Evolutionary conservation across 495 filamentous ascomycete species (phyloP).

Genomic region (Cercophora samala): DNA sequence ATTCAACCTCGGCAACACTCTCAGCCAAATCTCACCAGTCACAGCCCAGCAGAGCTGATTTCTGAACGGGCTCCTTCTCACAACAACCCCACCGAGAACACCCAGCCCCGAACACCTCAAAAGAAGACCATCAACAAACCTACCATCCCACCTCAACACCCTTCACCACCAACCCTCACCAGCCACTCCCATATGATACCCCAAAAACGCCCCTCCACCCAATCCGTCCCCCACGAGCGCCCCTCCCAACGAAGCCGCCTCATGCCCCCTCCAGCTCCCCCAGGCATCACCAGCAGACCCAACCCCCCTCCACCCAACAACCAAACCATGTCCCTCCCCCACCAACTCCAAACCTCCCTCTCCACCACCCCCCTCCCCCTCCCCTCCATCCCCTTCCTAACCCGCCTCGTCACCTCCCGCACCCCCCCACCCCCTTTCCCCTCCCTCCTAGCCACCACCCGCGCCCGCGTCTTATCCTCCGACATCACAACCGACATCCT

Average conservation of each 20-base stretch:
- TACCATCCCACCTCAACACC: neutral
- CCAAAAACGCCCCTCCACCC: neutral
- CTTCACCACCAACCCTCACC: neutral
- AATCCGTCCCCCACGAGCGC: neutral
- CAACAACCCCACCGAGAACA: too few relatives aligned
- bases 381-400: slow-evolving; percentile 39
- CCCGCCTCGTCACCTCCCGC: slow-evolving; percentile 34
- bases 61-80: too few relatives aligned
- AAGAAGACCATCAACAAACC: neutral
- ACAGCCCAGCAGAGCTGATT: neutral
- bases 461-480: slow-evolving; percentile 72
- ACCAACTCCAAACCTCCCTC: slow-evolving; percentile 39
- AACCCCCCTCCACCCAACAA: neutral
- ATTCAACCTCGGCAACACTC: neutral
- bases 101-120: too few relatives aligned
- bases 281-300: neutral
- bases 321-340: slow-evolving; percentile 28
- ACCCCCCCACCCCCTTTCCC: slow-evolving; percentile 59
- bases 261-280: neutral
- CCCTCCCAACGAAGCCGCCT: neutral
- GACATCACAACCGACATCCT: slow-evolving; percentile 64
- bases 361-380: slow-evolving; percentile 34
- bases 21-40: neutral
- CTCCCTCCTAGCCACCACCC: slow-evolving; percentile 72
- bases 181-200: neutral